Evolutionary conservation across 129 eudicot genomes (phyloP), one percentile per base, ranked within the genome.

Genomic region (Escallonia rubra): DNA sequence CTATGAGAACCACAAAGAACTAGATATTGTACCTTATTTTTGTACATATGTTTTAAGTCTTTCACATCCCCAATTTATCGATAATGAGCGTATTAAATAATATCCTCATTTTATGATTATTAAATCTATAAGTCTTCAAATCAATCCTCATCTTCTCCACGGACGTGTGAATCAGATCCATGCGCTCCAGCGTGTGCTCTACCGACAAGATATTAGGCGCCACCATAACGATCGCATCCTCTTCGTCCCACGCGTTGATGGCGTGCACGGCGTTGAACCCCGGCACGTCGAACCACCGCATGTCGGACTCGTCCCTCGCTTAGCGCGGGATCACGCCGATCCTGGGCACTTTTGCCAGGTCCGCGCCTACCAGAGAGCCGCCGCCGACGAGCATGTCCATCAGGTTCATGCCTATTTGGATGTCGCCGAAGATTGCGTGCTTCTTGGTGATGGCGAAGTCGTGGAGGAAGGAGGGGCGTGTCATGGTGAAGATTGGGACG

Each of bases 171-270:
- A 78, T 65, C 57, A 85, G 49, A 8, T 85, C 87, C 90, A 81
- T 42, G 13, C 90, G 42, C 70, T 81, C 84, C 60, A 85, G 43
- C 40, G 87, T 74, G 47, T 85, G 90, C 59, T 85, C 87, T 42
- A 82, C 78, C 14, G 90, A 81, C 62, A 81, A 10, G 43, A 85
- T 67, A 38, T 85, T 85, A 5, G 90, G 87, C 10, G 86, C 90
- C 56, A 85, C 79, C 81, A 81, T 13, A 49, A 75, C 84, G 0
- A 85, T 66, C 40, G 73, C 43, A 14, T 78, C 75, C 38, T 71
- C 82, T 56, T 85, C 90, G 2, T 85, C 90, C 90, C 90, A 85
- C 12, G 87, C 87, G 50, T 81, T 85, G 34, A 81, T 69, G 43
- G 84, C 77, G 65, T 85, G 87, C 2, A 85, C 47, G 1, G 72